Evolutionary conservation across 106 monocot species (phyloP).

Genomic region (Posidonia australis): DNA sequence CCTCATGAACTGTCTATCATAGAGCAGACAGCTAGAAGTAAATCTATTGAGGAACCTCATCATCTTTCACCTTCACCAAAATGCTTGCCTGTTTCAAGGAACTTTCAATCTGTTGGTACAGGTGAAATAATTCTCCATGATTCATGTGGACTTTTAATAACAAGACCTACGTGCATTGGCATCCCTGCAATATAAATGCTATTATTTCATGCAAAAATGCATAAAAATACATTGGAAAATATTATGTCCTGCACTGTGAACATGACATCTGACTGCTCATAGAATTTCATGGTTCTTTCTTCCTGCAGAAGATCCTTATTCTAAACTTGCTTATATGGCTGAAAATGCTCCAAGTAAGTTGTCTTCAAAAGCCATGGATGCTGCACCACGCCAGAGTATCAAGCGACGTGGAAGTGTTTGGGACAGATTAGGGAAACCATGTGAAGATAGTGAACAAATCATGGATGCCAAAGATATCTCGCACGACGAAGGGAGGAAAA

Average conservation of each 20-base stretch:
- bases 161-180: constrained; percentile 8
- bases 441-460: constrained; percentile 9
- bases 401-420: constrained; percentile 61
- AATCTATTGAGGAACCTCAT: constrained; percentile 19
- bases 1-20: constrained; percentile 26
- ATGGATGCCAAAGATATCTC: neutral
- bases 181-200: neutral
- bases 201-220: neutral
- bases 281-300: neutral
- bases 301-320: constrained; percentile 4
- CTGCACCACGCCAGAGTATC: constrained; percentile 9
- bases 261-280: neutral
- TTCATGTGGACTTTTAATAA: constrained; percentile 8
- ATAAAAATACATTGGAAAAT: constrained; percentile 5
- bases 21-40: constrained; percentile 38
- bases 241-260: neutral
- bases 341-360: constrained; percentile 7
- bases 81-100: constrained; percentile 18
- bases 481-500: constrained; percentile 5
- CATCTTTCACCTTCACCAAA: constrained; percentile 15
- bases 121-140: constrained; percentile 31
- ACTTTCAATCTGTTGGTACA: constrained; percentile 22
- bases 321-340: neutral
- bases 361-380: constrained; percentile 17
- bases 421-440: constrained; percentile 81